Base-by-base conservation (phyloP, 1,284 basidiomycete genomes). In the Ustilago loliicola region DNA sequence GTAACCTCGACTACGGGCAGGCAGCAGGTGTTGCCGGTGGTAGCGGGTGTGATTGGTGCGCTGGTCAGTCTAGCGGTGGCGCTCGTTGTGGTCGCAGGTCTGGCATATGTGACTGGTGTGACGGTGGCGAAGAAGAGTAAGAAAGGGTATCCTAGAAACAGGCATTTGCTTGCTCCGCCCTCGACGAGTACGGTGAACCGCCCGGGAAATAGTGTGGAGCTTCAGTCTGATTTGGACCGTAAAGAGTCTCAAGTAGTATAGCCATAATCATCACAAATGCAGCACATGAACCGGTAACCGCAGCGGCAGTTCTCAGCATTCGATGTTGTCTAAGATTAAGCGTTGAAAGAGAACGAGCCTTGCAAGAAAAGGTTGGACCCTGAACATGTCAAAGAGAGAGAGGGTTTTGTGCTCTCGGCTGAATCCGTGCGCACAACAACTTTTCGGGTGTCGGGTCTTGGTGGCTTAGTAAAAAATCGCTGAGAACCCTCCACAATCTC, bases 21-120 rank as follows among this genome's bases (percentile, higher is more conserved):
- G 48, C 82, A 84, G 48, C 68, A 70, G 34, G 82, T 84, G 36
- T 78, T 72, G 25, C 82, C 82, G 21, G 76, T 84, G 13, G 78
- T 79, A 2, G 82, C 81, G 1, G 82, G 82, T 54, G 69, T 83
- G 27, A 83, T 84, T 51, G 82, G 82, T 34, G 69, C 82, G 1
- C 32, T 83, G 2, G 80, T 84, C 59, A 78, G 70, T 34, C 66
- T 83, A 1, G 82, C 79, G 2, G n/a, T 82, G 53, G 79, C 76
- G 11, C 30, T 62, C 2, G 51, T 83, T 13, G 42, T 77, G 1
- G 58, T 80, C 1, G 68, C 38, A 3, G 59, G 23, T 3, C 25
- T 72, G 61, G 51, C 60, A 3, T 66, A 55, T 19, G 11, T 72
- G 10, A 61, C 66, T 0, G 75, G 75, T 0, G 21, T 70, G 38